Base-by-base conservation (phyloP, 257 asterid species). In the Verbascum thapsus region DNA sequence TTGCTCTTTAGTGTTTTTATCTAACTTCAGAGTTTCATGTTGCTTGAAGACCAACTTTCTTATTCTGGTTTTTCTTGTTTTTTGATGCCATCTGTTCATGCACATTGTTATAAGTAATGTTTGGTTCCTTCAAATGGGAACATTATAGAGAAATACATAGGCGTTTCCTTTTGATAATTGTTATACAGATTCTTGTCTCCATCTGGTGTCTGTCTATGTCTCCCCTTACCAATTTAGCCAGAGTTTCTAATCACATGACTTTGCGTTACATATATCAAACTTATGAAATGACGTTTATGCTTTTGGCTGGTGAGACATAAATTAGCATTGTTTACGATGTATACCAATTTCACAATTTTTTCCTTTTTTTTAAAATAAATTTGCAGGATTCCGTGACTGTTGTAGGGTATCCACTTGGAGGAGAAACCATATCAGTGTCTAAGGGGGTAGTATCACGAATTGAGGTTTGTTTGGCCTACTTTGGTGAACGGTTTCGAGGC, bases 381-480 rank as follows among this genome's bases (percentile, higher is more conserved):
- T 63, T 66, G 79, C 89, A 88, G 97, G 97, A 91, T 72, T 63
- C 95, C 1, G 98, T 92, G 55, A 92, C 98, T 61, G 96, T 92
- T 67, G 97, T 92, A 39, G 98, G 98, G 30, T 92, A 92, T 79
- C 98, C 98, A 0, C 97, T 92, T 68, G 98, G 98, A 69, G 98
- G 98, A 53, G 97, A 92, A 79, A 92, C 98, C 62, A 92, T 92
- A 69, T 92, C 97, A 39, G 98, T 92, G 61, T 88, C 96, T 7
- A 92, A 92, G 79, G 98, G 98, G 67, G 98, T 92, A 17, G 98
- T 92, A 47, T 92, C 98, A 43, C 82, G 98, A 78, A 92, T 92
- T 64, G 98, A 92, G 96, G 96, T 91, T 58, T 73, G 86, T 76
- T 69, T 69, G 19, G 42, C 49, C 53, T 54, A 64, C 62, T 66